These are phyloP conservation scores for Citrus cavaleriei DNA, from an alignment of 345 rosid genomes.

Conservation along the genomic window DNA sequence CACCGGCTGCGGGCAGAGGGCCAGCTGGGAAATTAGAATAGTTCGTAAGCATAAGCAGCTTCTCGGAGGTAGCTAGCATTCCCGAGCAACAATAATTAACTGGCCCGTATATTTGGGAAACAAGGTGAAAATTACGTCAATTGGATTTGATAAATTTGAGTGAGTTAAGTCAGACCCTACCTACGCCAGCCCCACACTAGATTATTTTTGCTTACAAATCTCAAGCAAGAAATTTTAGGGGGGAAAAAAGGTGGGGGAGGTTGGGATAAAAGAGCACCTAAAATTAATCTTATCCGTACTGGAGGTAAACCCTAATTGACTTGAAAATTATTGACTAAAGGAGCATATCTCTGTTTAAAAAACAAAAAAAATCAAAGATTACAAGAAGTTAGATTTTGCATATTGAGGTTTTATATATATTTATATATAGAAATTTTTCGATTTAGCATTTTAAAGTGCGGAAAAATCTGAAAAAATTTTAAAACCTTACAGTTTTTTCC, in stretches of 20 bases:
- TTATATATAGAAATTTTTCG: too few species aligned
- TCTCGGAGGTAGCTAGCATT: not conserved
- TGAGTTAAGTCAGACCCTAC: constrained; percentile 17
- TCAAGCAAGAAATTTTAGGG: not conserved
- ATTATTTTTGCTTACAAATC: constrained; percentile 3
- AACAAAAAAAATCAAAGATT: too few species aligned
- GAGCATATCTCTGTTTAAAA: too few species aligned
- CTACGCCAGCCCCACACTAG: not conserved
- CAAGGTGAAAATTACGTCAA: constrained; percentile 12
- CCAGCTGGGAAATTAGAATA: not conserved
- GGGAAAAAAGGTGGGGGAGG: too few species aligned
- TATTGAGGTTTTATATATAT: too few species aligned
- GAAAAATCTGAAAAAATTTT: too few species aligned
- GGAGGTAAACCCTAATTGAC: too few species aligned
- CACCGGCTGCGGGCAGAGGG: not conserved
- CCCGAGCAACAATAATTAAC: not conserved
- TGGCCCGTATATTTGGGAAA: not conserved
- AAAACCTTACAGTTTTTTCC: too few species aligned
- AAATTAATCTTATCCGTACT: not conserved
- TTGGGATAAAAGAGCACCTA: not conserved
- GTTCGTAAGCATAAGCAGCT: too few species aligned
- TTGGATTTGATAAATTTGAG: not conserved
- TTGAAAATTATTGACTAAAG: too few species aligned
- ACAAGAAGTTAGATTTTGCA: too few species aligned
- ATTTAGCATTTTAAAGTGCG: too few species aligned